Base-by-base conservation (phyloP, 306 rosid genomes). In the Inga oerstediana region DNA sequence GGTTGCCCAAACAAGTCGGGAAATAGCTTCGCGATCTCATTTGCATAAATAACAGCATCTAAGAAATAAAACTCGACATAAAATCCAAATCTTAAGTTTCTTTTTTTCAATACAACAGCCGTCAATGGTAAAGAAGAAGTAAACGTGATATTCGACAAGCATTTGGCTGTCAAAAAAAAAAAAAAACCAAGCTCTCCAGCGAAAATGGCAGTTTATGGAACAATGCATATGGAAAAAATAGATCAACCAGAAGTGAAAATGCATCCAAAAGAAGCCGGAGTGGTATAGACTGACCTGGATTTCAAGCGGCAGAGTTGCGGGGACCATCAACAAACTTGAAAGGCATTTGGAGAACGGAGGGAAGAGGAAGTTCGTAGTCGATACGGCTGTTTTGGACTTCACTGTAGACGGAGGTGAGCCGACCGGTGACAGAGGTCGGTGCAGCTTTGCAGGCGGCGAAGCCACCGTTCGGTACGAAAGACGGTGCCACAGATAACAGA, bases 1-100 rank as follows among this genome's bases (percentile, higher is more conserved):
- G 99, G 99, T 80, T 97, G 98, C 16, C 99, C 99, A 78, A 92
- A 97, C 86, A 97, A 78, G 79, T 81, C 54, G 0, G 99, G 97
- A 75, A 97, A 97, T 15, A 97, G 90, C 90, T 97, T 94, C 4
- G 97, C 98, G 69, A 97, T 97, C 94, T 92, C 99, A 85, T 79
- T 97, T 94, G 87, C 77, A 68, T 39, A 64, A 27, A 64, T 24
- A 13, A 12, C 39, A 43, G 67, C 69, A 64, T 24, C 6, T 24
- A n/a, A 58, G 32, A 22, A 49, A 41, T 7, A 56, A 58, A 76
- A 6, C n/a, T 46, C 39, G 19, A 43, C 78, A 20, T 10, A 76
- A 59, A 76, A 59, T 39, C 8, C 69, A 58, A 76, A 41, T 39
- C 37, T 39, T 2, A 5, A 37, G 1, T 56, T 37, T 54, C 8